Conservation (phyloP, 306 rosid species). For the Dryas alaskensis region DNA sequence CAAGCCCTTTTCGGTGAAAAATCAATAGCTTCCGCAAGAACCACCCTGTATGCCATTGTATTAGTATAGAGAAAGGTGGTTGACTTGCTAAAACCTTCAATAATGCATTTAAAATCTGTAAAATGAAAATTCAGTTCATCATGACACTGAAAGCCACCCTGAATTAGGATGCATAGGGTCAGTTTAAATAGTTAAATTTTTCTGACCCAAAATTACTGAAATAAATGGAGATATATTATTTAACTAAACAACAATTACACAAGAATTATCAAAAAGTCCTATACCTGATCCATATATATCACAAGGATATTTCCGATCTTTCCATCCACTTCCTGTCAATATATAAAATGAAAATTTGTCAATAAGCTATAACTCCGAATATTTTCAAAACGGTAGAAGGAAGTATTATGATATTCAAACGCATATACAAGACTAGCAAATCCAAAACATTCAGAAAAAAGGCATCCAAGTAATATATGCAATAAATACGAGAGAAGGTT, state of each 20-base stretch:
- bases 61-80: conserved; percentile 51
- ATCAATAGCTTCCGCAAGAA: conserved; percentile 61
- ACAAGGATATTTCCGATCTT: conserved; percentile 45
- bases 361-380: background rate
- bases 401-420: background rate
- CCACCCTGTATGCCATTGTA: conserved; percentile 81
- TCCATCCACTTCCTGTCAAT: conserved; percentile 35
- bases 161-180: conserved; percentile 19
- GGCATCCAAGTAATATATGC: background rate
- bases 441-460: background rate
- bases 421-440: background rate
- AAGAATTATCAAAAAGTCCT: background rate
- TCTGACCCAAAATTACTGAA: background rate
- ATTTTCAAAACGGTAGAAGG: background rate
- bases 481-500: background rate
- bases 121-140: conserved; percentile 30
- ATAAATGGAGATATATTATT: conserved; percentile 10
- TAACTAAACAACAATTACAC: conserved; percentile 3
- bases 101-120: conserved; percentile 68
- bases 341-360: background rate
- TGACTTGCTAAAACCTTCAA: conserved; percentile 64
- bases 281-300: conserved; percentile 54
- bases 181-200: background rate
- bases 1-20: conserved; percentile 39
- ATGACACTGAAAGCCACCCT: conserved; percentile 19